These are phyloP conservation scores for Canavalia ensiformis DNA, from an alignment of 306 rosid species.

Conservation along the genomic window DNA sequence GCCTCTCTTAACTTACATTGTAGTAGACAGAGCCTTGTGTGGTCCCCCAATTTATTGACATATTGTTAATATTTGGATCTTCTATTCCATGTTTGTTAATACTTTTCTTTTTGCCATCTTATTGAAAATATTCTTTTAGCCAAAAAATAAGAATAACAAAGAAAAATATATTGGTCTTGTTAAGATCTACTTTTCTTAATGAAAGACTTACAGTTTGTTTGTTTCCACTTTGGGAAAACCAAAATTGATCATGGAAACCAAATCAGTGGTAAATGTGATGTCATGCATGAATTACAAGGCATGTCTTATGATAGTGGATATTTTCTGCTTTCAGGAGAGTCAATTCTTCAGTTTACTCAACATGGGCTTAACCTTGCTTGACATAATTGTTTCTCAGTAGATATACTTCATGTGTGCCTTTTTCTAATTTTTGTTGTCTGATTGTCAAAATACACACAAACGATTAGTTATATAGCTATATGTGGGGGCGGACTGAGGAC, in stretches of 20 bases:
- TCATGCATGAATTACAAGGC: no score
- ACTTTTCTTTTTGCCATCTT: neutral
- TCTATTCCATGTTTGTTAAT: neutral
- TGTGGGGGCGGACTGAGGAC: constrained; percentile 2
- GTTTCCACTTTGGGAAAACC: no score
- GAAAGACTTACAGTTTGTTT: neutral
- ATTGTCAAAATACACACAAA: neutral
- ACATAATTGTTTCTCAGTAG: constrained; percentile 23
- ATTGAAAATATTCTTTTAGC: constrained; percentile 5
- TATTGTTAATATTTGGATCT: neutral
- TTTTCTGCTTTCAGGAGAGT: no score
- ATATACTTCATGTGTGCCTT: neutral
- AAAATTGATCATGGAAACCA: no score
- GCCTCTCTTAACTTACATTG: neutral
- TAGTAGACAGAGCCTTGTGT: neutral
- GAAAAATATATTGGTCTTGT: neutral
- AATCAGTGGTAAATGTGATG: no score
- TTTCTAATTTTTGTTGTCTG: constrained; percentile 15
- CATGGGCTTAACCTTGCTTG: constrained; percentile 14
- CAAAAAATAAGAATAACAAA: neutral
- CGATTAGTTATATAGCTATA: constrained; percentile 32
- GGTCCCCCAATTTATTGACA: constrained; percentile 10
- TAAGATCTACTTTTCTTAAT: neutral
- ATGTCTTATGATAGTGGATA: no score
- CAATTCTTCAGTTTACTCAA: no score